Conservation (phyloP, 306 rosid genomes). For the Gastrolobium bilobum region DNA sequence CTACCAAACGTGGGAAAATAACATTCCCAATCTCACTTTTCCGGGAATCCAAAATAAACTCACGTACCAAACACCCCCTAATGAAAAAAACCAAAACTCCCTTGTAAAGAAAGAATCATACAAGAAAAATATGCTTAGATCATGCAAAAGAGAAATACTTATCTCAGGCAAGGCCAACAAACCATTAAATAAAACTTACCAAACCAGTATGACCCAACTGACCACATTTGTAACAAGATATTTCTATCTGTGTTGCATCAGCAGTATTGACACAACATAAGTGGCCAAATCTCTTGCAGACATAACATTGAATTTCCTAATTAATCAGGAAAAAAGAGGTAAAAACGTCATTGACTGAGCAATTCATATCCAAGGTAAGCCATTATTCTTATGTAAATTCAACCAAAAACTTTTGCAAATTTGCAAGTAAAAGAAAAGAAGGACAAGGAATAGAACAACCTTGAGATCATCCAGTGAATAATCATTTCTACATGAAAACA, state of each 20-base stretch:
- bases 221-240: constrained; percentile 95
- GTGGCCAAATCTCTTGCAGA: constrained; percentile 87
- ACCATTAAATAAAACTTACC: constrained; percentile 66
- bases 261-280: constrained; percentile 70
- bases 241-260: constrained; percentile 51
- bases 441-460: constrained; percentile 58
- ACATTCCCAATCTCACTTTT: too few species aligned
- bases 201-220: constrained; percentile 84
- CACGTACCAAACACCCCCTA: too few species aligned
- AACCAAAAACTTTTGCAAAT: not conserved
- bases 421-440: constrained; percentile 23
- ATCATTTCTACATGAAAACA: constrained; percentile 74
- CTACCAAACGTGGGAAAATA: too few species aligned
- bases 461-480: constrained; percentile 77
- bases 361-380: not conserved
- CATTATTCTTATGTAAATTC: constrained; percentile 2
- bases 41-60: too few species aligned
- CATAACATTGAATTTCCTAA: constrained; percentile 83
- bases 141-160: constrained; percentile 7
- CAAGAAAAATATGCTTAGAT: not conserved
- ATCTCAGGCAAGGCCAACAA: not conserved
- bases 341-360: constrained; percentile 27
- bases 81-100: not conserved
- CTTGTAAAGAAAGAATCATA: not conserved
- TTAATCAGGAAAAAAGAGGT: constrained; percentile 29